Evolutionary conservation across 73 alveolate species (phyloP).

Genomic region (Paraurostyla sp.): DNA sequence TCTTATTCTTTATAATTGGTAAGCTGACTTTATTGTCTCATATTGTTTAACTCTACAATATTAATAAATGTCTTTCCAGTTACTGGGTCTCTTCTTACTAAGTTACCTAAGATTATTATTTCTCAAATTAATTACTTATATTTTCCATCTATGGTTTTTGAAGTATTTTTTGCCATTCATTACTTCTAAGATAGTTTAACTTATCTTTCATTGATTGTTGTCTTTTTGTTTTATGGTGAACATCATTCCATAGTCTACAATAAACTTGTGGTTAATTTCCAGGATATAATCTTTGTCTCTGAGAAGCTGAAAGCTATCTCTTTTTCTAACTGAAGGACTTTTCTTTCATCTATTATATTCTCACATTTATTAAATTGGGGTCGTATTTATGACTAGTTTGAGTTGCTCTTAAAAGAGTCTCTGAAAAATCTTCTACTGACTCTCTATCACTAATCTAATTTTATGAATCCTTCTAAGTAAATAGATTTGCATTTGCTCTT

Average conservation of each 20-base stretch:
- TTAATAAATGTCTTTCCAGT: conserved; percentile 61
- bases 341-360: background rate
- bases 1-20: background rate
- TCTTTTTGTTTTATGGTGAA: background rate
- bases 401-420: background rate
- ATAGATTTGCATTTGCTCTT: background rate
- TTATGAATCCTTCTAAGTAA: background rate
- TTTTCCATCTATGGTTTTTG: background rate
- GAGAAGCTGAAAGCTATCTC: background rate
- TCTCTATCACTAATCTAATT: background rate
- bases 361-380: background rate
- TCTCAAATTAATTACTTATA: background rate
- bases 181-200: background rate
- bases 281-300: conserved; percentile 14
- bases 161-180: conserved; percentile 11
- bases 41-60: conserved; percentile 21
- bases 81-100: conserved; percentile 63
- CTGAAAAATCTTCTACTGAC: conserved; percentile 8
- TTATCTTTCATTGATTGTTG: background rate
- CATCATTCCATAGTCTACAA: conserved; percentile 57
- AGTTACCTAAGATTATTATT: background rate
- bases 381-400: background rate
- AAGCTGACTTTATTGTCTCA: conserved; percentile 11
- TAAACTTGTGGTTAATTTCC: conserved; percentile 60
- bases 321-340: too few species aligned